These are phyloP conservation scores for Boletus patriciae DNA, from an alignment of 768 basidiomycete species.

Conservation along the genomic window DNA sequence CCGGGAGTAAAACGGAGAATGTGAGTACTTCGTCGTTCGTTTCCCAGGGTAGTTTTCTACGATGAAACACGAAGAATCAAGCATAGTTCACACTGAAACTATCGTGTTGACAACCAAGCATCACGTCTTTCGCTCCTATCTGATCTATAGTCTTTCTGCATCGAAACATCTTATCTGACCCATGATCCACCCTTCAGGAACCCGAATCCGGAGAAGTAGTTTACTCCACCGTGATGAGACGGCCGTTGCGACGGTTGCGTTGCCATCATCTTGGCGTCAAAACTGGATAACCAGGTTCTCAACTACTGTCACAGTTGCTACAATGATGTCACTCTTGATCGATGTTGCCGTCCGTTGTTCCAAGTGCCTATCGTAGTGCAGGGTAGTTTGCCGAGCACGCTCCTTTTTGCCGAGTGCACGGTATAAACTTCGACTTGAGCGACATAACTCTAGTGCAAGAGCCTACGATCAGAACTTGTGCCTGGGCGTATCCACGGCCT, in stretches of 20 bases:
- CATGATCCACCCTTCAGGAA: constrained; percentile 13
- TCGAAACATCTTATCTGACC: constrained; percentile 4
- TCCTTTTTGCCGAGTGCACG: too few relatives aligned
- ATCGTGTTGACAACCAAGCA: constrained; percentile 80
- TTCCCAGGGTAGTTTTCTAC: constrained; percentile 23
- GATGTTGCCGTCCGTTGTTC: too few relatives aligned
- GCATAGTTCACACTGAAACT: constrained; percentile 99
- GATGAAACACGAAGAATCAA: constrained; percentile 41
- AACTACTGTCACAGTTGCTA: neutral
- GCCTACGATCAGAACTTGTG: neutral
- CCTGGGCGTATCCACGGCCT: too few relatives aligned
- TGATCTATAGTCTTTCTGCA: constrained; percentile 47
- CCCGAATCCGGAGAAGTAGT: constrained; percentile 9
- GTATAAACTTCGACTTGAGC: too few relatives aligned
- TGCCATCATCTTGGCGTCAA: neutral
- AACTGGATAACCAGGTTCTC: neutral
- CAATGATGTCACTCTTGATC: too few relatives aligned
- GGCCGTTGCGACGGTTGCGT: too few relatives aligned
- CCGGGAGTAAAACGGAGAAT: constrained; percentile 92
- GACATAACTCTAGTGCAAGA: too few relatives aligned
- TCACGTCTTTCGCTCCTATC: constrained; percentile 99
- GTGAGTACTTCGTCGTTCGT: constrained; percentile 68
- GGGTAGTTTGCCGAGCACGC: too few relatives aligned
- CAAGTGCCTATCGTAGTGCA: too few relatives aligned
- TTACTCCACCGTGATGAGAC: neutral